Base-by-base conservation (phyloP, 805 yeast species). In the Cyberlindnera mycetangii region DNA sequence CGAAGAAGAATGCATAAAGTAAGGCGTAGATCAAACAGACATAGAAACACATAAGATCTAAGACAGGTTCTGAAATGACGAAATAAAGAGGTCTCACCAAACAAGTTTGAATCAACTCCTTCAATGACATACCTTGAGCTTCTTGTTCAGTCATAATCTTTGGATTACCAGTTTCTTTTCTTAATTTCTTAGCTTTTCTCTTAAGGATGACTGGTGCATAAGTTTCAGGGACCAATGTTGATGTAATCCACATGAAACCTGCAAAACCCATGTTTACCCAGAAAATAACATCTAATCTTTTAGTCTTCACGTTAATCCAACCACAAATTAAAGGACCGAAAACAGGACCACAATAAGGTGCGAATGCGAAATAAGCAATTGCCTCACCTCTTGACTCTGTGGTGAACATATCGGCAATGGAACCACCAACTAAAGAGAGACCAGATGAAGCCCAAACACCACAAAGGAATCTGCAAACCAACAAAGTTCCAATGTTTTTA, bases 251-350 rank as follows among this genome's bases (percentile, higher is more conserved):
- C 81, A 84, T 81, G 4, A 78, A 76, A 51, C 96, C 97, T 2
- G 93, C 86, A 67, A 89, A 87, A 4, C 90, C 95, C 87, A 89
- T 78, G 62, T 89, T 89, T 44, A 88, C 90, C 97, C 97, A 89
- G 51, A 85, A 78, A 59, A 89, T 76, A 31, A 87, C 62, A 37
- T 83, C 89, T 59, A 80, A 73, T 54, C 85, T 70, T 15, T 73
- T 75, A n/a, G 92, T 75, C 48, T 81, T 78, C 39, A 85, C 81
- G 45, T 82, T 74, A 58, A 89, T 81, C 70, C 89, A 89, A 32
- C 97, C 96, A 58, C 88, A 85, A 30, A 87, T 89, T 42, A 89
- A 67, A 3, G 95, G 96, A 28, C 96, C 97, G 38, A 89, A 66
- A 31, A 87, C 95, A 1, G 97, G 97, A 41, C 96, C 97, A 51